phyloP scores from a whole-genome alignment of 805 yeast genomes.

The fission yeast (Schizosaccharomyces pombe) region DNA sequence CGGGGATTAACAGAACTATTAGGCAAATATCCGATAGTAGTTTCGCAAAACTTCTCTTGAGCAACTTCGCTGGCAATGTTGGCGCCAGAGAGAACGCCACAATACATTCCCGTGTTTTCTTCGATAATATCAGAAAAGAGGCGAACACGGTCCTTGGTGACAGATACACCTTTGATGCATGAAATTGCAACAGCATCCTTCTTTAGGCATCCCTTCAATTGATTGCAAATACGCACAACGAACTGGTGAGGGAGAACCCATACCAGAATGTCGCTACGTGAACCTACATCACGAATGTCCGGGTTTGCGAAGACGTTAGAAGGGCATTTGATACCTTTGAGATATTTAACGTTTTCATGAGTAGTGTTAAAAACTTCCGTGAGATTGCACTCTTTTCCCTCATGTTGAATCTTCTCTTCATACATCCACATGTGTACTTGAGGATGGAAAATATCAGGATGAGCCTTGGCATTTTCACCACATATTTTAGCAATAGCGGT shows the following conservation, averaged over 20 bases:
- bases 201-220: slow-evolving; percentile 29
- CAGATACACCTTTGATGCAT: slow-evolving; percentile 87
- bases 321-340: slow-evolving; percentile 75
- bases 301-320: slow-evolving; percentile 71
- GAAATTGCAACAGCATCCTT: slow-evolving; percentile 68
- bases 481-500: slow-evolving; percentile 89
- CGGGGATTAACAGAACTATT: slow-evolving; percentile 6
- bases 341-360: slow-evolving; percentile 85
- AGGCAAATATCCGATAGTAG: slow-evolving; percentile 82
- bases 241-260: slow-evolving; percentile 97
- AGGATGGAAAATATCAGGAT: slow-evolving; percentile 46
- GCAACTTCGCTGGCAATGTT: slow-evolving; percentile 96
- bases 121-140: slow-evolving; percentile 59
- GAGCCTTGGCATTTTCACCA: slow-evolving; percentile 59
- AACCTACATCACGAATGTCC: slow-evolving; percentile 47
- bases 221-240: slow-evolving; percentile 48
- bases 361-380: slow-evolving; percentile 73
- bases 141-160: slow-evolving; percentile 61
- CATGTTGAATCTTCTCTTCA: slow-evolving; percentile 40
- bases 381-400: slow-evolving; percentile 34
- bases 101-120: slow-evolving; percentile 58
- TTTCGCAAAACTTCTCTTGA: slow-evolving; percentile 85
- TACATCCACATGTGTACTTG: slow-evolving; percentile 92
- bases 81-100: slow-evolving; percentile 95
- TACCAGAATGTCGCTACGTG: slow-evolving; percentile 63